Conservation (phyloP, 768 basidiomycete genomes). For the Boletus tomentosulus region DNA sequence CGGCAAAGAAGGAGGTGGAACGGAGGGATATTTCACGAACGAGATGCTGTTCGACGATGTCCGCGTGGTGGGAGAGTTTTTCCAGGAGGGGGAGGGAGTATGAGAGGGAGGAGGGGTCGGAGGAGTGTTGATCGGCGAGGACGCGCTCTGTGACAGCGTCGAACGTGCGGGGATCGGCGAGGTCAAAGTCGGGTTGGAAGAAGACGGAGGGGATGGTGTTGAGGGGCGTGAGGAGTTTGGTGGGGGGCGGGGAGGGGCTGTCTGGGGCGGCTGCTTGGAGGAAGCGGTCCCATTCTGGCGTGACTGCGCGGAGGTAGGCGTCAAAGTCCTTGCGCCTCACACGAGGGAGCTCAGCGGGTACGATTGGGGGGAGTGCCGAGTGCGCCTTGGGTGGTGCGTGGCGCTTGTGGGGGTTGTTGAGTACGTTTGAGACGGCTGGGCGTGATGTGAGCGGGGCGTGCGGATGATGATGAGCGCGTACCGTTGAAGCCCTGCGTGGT, state of each 20-base stretch:
- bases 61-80: slow-evolving; percentile 86
- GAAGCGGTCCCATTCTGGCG: slow-evolving; percentile 76
- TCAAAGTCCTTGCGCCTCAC: slow-evolving; percentile 84
- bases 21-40: slow-evolving; percentile 88
- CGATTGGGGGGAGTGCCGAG: slow-evolving; percentile 67
- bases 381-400: slow-evolving; percentile 88
- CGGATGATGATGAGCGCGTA: slow-evolving; percentile 32
- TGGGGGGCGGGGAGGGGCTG: slow-evolving; percentile 31
- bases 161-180: slow-evolving; percentile 77
- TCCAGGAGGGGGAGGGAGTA: slow-evolving; percentile 77
- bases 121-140: slow-evolving; percentile 32
- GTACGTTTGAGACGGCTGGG: slow-evolving; percentile 87
- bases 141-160: slow-evolving; percentile 66
- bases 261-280: slow-evolving; percentile 40
- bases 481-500: slow-evolving; percentile 87
- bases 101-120: slow-evolving; percentile 60
- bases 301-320: slow-evolving; percentile 66
- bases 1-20: slow-evolving; percentile 93
- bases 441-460: slow-evolving; percentile 1
- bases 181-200: slow-evolving; percentile 73
- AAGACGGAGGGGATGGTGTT: slow-evolving; percentile 76
- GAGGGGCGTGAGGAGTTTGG: slow-evolving; percentile 60
- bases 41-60: slow-evolving; percentile 92
- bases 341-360: slow-evolving; percentile 72
- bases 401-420: slow-evolving; percentile 83